These are phyloP conservation scores for Diaporthe batatas DNA, from an alignment of 2,329 filamentous ascomycete species.

Conservation along the genomic window DNA sequence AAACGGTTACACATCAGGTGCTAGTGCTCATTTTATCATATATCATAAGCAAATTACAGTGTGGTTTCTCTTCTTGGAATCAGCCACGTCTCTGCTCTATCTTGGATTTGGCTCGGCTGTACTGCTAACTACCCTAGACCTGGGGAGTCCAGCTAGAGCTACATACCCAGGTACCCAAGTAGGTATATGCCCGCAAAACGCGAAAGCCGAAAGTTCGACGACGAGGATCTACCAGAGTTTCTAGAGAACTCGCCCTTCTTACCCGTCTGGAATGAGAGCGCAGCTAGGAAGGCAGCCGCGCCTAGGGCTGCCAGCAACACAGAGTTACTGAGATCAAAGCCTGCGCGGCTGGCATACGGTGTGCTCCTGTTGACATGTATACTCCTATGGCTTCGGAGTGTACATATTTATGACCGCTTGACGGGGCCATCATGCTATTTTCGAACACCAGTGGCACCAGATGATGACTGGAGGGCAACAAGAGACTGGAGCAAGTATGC, in stretches of 20 bases:
- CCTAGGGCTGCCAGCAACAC: conserved; percentile 5
- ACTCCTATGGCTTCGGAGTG: not conserved
- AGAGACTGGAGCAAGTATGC: conserved; percentile 24
- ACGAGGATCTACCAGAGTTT: conserved; percentile 31
- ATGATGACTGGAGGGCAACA: conserved; percentile 8
- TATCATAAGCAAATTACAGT: not conserved
- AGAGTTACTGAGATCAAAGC: conserved; percentile 33
- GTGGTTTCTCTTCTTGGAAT: not conserved
- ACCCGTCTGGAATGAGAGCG: conserved; percentile 22
- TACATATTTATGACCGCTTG: conserved; percentile 18
- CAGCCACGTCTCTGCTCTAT: not conserved
- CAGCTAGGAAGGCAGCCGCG: not conserved
- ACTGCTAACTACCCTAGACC: not conserved
- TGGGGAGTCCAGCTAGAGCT: too few species aligned
- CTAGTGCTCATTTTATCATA: not conserved
- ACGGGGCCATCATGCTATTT: conserved; percentile 34
- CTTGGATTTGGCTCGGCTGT: not conserved
- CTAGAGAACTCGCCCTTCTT: conserved; percentile 32
- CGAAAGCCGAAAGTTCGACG: not conserved
- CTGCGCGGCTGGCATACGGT: conserved; percentile 16
- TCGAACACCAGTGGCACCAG: conserved; percentile 17
- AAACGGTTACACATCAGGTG: not conserved
- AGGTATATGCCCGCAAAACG: conserved; percentile 9
- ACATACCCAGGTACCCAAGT: too few species aligned
- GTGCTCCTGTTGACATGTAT: not conserved